A percentile compares a stretch with the other conserved stretches of the same genome.
Evolutionary conservation across 345 rosid species (phyloP).

Genomic region (Laguncularia racemosa): DNA sequence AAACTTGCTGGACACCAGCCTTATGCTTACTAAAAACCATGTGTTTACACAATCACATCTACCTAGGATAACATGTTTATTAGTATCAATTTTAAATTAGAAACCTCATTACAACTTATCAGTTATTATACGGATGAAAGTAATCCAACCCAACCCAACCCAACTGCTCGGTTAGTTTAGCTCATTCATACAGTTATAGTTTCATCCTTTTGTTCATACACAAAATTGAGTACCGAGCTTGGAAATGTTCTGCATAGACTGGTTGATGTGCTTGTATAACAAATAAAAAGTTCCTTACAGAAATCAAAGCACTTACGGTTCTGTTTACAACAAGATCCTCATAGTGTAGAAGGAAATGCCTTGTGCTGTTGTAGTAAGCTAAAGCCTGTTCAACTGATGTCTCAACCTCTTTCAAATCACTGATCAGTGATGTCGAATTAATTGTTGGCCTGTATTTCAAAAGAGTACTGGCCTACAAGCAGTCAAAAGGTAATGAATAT

Average conservation of each 20-base stretch:
- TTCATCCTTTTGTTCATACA: too few relatives aligned
- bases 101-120: too few relatives aligned
- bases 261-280: neutral
- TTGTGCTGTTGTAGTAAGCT: conserved; percentile 58
- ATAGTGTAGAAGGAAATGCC: conserved; percentile 67
- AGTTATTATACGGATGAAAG: too few relatives aligned
- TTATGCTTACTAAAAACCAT: too few relatives aligned
- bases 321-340: conserved; percentile 67
- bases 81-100: too few relatives aligned
- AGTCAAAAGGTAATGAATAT: conserved; percentile 10
- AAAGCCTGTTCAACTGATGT: conserved; percentile 45
- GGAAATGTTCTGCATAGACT: neutral
- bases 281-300: neutral
- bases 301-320: conserved; percentile 31
- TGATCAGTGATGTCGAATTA: conserved; percentile 57
- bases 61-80: too few relatives aligned
- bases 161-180: too few relatives aligned
- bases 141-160: too few relatives aligned
- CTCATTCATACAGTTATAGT: too few relatives aligned
- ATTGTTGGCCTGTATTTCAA: conserved; percentile 70
- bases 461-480: conserved; percentile 64
- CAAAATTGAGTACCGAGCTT: neutral
- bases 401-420: conserved; percentile 58
- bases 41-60: too few relatives aligned
- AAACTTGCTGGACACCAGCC: too few relatives aligned